Conservation (phyloP, 202 grass and related monocot species). For the Setaria viridis region DNA sequence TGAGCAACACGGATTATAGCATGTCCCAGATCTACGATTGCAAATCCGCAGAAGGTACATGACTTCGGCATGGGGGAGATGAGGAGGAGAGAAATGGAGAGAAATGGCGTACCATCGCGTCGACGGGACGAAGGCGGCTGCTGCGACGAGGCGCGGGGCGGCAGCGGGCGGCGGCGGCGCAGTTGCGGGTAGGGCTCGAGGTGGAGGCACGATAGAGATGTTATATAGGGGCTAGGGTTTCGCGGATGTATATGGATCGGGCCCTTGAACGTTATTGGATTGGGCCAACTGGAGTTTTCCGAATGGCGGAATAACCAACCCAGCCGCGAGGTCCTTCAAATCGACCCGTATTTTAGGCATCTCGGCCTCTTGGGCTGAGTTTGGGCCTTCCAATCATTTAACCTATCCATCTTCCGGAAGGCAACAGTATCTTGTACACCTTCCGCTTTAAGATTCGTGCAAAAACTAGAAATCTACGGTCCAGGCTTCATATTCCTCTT, state of each 20-base stretch:
- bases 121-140: slow-evolving; percentile 11
- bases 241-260: not conserved
- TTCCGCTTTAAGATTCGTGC: too few species aligned
- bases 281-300: not conserved
- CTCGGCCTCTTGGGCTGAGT: too few species aligned
- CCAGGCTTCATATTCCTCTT: too few species aligned
- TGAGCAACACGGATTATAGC: not conserved
- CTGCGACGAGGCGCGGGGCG: slow-evolving; percentile 6
- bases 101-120: slow-evolving; percentile 48
- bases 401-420: too few species aligned
- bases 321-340: too few species aligned
- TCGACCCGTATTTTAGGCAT: too few species aligned
- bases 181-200: not conserved
- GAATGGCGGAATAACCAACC: too few species aligned
- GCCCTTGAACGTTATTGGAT: not conserved
- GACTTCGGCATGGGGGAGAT: not conserved
- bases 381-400: too few species aligned
- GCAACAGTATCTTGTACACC: too few species aligned
- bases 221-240: slow-evolving; percentile 57
- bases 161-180: slow-evolving; percentile 10
- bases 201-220: not conserved
- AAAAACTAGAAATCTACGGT: too few species aligned
- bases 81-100: not conserved
- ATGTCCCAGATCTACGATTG: not conserved
- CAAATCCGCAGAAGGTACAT: not conserved